phyloP scores from a whole-genome alignment of 371 early-diverging fungal species.

The Mortierella sp. region DNA sequence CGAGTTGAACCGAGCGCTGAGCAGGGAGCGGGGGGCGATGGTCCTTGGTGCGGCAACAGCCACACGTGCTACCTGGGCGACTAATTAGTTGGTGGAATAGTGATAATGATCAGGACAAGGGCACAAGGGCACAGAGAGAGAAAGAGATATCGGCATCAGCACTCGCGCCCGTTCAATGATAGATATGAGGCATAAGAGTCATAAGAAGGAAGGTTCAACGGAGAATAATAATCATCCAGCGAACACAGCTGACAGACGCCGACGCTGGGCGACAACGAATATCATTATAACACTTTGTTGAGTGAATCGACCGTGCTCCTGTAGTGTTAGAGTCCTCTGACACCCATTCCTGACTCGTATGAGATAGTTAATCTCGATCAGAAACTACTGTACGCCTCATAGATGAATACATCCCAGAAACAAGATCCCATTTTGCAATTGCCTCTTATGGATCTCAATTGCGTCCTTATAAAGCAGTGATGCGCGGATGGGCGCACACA shows the following conservation, averaged over 20 bases:
- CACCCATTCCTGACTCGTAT: too few species aligned
- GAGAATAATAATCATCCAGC: slow-evolving; percentile 11
- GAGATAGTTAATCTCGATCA: too few species aligned
- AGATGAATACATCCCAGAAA: not conserved
- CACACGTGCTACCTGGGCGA: slow-evolving; percentile 45
- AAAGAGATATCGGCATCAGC: not conserved
- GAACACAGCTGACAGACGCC: too few species aligned
- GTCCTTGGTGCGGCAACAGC: slow-evolving; percentile 34
- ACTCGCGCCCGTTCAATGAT: not conserved
- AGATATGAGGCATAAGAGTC: too few species aligned
- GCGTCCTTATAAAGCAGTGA: not conserved
- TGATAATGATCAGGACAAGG: not conserved
- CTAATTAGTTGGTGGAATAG: slow-evolving; percentile 11
- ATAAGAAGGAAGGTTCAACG: slow-evolving; percentile 1
- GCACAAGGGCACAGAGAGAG: too few species aligned
- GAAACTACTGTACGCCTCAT: not conserved
- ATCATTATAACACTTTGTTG: not conserved
- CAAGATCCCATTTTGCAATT: not conserved
- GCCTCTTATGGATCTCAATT: slow-evolving; percentile 1
- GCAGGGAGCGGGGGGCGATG: slow-evolving; percentile 27
- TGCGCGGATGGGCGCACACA: not conserved
- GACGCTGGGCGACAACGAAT: not conserved
- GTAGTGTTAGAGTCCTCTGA: too few species aligned
- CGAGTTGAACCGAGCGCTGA: slow-evolving; percentile 46
- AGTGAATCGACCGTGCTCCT: too few species aligned